Base-by-base conservation (phyloP, 768 basidiomycete genomes). In the Auricularia cornea region DNA sequence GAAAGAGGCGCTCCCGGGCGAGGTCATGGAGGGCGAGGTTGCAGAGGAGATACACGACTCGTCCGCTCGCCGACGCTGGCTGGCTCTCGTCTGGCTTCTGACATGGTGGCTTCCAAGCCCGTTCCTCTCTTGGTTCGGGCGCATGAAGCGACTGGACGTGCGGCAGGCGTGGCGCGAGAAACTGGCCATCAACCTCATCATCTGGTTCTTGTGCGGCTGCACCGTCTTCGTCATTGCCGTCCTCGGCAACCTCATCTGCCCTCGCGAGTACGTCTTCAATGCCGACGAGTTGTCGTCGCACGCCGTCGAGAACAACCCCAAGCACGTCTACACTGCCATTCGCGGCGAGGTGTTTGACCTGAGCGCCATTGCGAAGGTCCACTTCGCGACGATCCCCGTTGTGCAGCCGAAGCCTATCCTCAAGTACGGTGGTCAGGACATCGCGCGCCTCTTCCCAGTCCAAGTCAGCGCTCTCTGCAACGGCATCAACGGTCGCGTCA, bases 111-210 rank as follows among this genome's bases (percentile, higher is more conserved):
- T 94, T 4, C 97, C 96, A 0, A 85, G 81, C 14, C 81, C 81
- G 2, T 74, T 87, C 60, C 76, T 99, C 51, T 79, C 74, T 11
- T 86, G 83, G 72, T 66, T 92, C 61, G 94, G 96, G 1, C 82
- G 92, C 31, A 97, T 98, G 94, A 97, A 98, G 77, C 88, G 96
- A 6, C 73, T 88, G 66, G 97, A 99, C 69, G 81, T 99, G 28
- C 85, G 90, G 29, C 94, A 98, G 74, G 97, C 97, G 1, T 99
- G 97, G 97, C 80, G 96, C 64, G 97, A 98, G 76, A 98, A 99
- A 75, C 80, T 98, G 1, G 92, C 93, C 3, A 83, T 98, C 70
- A 98, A 98, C 74, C 75, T 99, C 64, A 79, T 99, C 75, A 98
- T 99, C 69, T 98, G 95, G 96, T 85, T 97, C 70, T 79, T 91